Evolutionary conservation across 257 asterid genomes (phyloP), one percentile per base, ranked within the genome.

Genomic region (Primulina tabacum): DNA sequence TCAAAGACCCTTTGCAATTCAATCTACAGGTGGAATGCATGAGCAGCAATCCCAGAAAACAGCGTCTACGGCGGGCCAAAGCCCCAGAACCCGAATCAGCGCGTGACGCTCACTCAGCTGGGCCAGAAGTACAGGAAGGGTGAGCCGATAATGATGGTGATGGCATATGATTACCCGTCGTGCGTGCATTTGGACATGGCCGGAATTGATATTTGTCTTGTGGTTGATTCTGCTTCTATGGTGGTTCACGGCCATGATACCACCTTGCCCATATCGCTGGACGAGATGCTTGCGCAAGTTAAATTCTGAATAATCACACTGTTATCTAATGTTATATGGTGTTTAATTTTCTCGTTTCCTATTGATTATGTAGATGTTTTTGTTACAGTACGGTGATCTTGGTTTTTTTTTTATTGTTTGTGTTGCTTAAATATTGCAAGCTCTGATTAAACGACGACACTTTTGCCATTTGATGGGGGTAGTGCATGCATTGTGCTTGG

Each of bases 241-340:
- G 98, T 93, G 43, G 98, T 93, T 66, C 97, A 93, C 78, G 97
- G 96, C 64, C 89, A 90, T 79, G 98, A 93, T 79, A 93, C 97
- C 77, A 93, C 98, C 11, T 67, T 93, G 73, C 98, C 98, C 17
- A 86, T 93, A 76, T 82, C 92, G 57, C 53, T 93, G 18, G 98
- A 90, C 58, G 97, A 93, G 67, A 93, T 93, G 98, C 94, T 93
- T 64, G 94, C 87, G 47, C 8, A 14, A 47, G 56, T 47, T 47
- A 0, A 43, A 47, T 47, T 47, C 20, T 47, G 18, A 14, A 47
- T 47, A 47, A 12, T 12, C 7, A 47, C 56, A 47, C 16, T 47
- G 56, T 5, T 47, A 47, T 47, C 18, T 47, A 16, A 47, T 47
- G 56, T 16, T 47, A 14, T 47, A 47, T 14, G 56, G 20, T 16